Percentiles rank a stretch among this genome's conserved stretches.
Conservation (phyloP, 2,329 filamentous ascomycete genomes). For the Ceratocystis colombiana region DNA sequence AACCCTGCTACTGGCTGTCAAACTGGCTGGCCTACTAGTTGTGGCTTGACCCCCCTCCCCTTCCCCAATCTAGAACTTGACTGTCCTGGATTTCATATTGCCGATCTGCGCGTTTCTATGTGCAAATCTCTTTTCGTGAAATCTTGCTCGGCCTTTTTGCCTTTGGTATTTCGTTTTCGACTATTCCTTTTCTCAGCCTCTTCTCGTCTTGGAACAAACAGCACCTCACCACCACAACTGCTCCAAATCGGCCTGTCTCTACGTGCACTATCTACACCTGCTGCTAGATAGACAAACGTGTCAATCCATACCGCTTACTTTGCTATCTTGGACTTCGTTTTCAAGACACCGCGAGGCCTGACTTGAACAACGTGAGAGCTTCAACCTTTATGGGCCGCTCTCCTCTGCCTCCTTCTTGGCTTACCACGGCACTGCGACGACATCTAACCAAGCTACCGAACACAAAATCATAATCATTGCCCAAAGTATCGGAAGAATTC, state of each 20-base stretch:
- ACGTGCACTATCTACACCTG: no score
- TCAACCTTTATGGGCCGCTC: neutral
- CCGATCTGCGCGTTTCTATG: conserved; percentile 8
- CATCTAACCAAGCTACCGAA: neutral
- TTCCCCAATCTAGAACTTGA: neutral
- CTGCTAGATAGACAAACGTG: no score
- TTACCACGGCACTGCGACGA: neutral
- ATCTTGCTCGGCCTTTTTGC: neutral
- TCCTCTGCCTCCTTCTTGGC: neutral
- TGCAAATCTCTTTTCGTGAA: neutral
- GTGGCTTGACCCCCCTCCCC: conserved; percentile 5
- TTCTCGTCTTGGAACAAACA: neutral
- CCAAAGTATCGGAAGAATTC: neutral
- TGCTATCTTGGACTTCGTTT: no score
- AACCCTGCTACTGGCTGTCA: conserved; percentile 10
- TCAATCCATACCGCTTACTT: no score
- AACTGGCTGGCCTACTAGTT: neutral
- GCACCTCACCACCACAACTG: no score
- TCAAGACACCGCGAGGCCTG: no score
- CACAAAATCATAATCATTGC: neutral
- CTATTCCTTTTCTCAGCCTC: neutral
- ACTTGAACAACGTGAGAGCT: no score
- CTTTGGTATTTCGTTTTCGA: conserved; percentile 5
- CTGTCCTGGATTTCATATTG: conserved; percentile 5
- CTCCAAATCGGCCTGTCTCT: no score